Evolutionary conservation across 2,329 filamentous ascomycete species (phyloP).

Genomic region (Colletotrichum somersetense): DNA sequence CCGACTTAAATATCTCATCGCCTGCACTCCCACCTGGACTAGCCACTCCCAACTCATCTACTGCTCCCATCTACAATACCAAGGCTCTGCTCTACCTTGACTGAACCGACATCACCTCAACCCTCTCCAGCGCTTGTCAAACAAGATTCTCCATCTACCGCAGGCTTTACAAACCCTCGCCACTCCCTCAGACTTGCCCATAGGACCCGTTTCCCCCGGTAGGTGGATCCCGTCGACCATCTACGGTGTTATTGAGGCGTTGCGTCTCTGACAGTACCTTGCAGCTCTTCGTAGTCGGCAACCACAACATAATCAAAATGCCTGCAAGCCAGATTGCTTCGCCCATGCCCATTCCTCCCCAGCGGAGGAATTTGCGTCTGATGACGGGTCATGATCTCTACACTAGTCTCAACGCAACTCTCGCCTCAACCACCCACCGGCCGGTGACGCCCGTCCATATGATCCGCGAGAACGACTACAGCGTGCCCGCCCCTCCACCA

Average conservation of each 20-base stretch:
- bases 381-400: slow-evolving; percentile 65
- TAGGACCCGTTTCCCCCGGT: slow-evolving; percentile 11
- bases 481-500: slow-evolving; percentile 74
- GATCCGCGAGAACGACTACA: slow-evolving; percentile 71
- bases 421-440: slow-evolving; percentile 59
- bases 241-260: not conserved
- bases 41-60: slow-evolving; percentile 11
- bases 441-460: slow-evolving; percentile 61
- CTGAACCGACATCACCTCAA: slow-evolving; percentile 20
- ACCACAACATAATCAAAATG: slow-evolving; percentile 52
- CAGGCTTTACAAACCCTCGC: slow-evolving; percentile 10
- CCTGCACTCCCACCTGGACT: slow-evolving; percentile 28
- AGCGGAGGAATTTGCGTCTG: slow-evolving; percentile 59
- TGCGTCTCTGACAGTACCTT: slow-evolving; percentile 9
- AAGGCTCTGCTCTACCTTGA: slow-evolving; percentile 10
- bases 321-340: slow-evolving; percentile 58
- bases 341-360: slow-evolving; percentile 62
- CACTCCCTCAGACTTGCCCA: slow-evolving; percentile 16
- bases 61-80: slow-evolving; percentile 13
- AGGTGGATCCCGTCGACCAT: slow-evolving; percentile 17
- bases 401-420: slow-evolving; percentile 65
- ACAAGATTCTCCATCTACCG: slow-evolving; percentile 11
- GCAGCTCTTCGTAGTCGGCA: not conserved
- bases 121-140: slow-evolving; percentile 17
- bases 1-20: slow-evolving; percentile 35